These are phyloP conservation scores for Globisporangium echinulatum DNA, from an alignment of 352 stramenopile species.

Conservation along the genomic window DNA sequence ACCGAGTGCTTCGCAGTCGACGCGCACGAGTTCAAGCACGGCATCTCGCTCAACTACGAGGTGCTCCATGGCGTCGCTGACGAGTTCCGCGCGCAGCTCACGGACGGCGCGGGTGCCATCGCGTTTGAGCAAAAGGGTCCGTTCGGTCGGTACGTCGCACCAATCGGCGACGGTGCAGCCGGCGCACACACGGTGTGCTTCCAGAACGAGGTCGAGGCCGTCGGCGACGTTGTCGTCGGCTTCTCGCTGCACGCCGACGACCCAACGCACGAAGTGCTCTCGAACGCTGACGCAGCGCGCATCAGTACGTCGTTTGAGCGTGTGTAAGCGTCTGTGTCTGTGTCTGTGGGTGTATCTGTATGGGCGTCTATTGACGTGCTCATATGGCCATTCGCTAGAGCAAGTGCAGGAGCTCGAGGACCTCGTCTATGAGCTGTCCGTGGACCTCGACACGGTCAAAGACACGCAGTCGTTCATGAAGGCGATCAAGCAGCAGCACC, in stretches of 20 bases:
- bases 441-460: conserved; percentile 83
- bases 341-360: neutral
- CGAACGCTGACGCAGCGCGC: conserved; percentile 82
- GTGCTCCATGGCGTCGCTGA: conserved; percentile 66
- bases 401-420: conserved; percentile 85
- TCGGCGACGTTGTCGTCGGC: conserved; percentile 67
- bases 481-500: conserved; percentile 74
- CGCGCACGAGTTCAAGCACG: conserved; percentile 65
- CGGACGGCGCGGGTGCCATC: conserved; percentile 44
- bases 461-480: conserved; percentile 87
- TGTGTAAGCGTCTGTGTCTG: neutral
- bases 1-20: conserved; percentile 75
- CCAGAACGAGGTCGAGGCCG: conserved; percentile 46
- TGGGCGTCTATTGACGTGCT: neutral
- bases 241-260: conserved; percentile 87
- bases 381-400: conserved; percentile 23
- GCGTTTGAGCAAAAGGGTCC: conserved; percentile 51
- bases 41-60: conserved; percentile 86
- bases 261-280: conserved; percentile 79
- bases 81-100: conserved; percentile 57
- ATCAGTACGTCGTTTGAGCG: conserved; percentile 64
- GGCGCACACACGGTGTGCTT: conserved; percentile 66
- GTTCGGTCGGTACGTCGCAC: conserved; percentile 46
- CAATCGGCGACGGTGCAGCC: conserved; percentile 44
- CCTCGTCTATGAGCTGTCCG: conserved; percentile 81